Conservation (phyloP, 192 early-diverging fungal species). For the Phycomyces nitens region DNA sequence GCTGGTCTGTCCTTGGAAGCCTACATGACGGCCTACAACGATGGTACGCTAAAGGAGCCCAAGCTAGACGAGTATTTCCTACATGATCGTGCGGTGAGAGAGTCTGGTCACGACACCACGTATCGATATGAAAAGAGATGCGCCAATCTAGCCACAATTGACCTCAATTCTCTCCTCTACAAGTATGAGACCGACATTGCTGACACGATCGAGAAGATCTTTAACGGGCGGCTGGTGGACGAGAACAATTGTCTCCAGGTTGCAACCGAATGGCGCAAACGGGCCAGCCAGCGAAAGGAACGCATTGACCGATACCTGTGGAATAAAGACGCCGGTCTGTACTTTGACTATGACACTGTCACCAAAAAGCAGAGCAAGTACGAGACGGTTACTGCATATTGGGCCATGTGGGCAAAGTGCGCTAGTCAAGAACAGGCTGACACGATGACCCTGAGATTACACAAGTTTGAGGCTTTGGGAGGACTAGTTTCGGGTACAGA, state of each 20-base stretch:
- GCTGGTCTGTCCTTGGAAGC: conserved; percentile 63
- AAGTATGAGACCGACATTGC: conserved; percentile 94
- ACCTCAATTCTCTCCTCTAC: conserved; percentile 89
- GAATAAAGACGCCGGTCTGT: conserved; percentile 76
- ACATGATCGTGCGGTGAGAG: conserved; percentile 94
- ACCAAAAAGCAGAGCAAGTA: conserved; percentile 64
- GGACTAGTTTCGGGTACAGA: conserved; percentile 92
- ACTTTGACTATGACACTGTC: conserved; percentile 86
- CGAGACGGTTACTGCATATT: conserved; percentile 86
- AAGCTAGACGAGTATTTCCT: conserved; percentile 93
- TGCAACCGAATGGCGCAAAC: conserved; percentile 55
- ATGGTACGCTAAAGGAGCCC: conserved; percentile 66
- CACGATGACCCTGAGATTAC: conserved; percentile 59
- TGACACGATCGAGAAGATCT: conserved; percentile 58
- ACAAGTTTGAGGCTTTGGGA: conserved; percentile 84
- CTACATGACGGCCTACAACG: conserved; percentile 71
- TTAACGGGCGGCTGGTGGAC: conserved; percentile 51
- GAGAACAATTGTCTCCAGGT: conserved; percentile 42
- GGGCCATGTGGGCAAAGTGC: conserved; percentile 88
- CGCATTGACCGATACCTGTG: conserved; percentile 80
- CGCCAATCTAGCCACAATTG: conserved; percentile 88
- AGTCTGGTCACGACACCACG: conserved; percentile 94
- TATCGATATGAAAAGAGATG: conserved; percentile 89
- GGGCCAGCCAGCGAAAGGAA: conserved; percentile 58
- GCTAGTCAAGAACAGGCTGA: conserved; percentile 73